Evolutionary conservation across 805 yeast genomes (phyloP), one percentile per base, ranked within the genome.

Genomic region (Starmera pachycereana): DNA sequence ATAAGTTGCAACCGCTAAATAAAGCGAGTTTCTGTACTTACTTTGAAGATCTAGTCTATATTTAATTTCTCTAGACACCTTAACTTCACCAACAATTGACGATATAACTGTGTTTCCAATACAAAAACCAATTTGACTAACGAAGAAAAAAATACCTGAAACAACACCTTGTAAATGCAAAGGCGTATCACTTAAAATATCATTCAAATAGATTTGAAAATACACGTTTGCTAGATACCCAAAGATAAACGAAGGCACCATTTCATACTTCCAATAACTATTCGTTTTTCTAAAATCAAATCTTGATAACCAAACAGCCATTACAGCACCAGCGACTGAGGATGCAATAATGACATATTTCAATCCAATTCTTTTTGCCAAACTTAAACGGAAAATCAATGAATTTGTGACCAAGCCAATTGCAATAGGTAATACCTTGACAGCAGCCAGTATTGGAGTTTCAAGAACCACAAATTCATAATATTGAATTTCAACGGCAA

Each of bases 81-180:
- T 37, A 16, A 53, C 25, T 13, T 51, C 49, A 19, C 64, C 65
- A 8, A 60, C 22, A 2, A 62, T 40, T 6, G 61, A 47, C 2
- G 59, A 38, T 2, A 50, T 29, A 9, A 59, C 38, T 6, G 66
- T 57, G 31, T 51, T 46, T 1, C 59, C 57, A n/a, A 62, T 29
- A 36, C 61, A 48, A 19, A 51, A 40, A 1, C 63, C 64, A 25
- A 64, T 40, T 46, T 66, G 71, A 1, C 58, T 60, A 12, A 51
- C 42, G 1, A 70, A 62, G 42, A 57, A 62, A 30, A 56, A 50
- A 7, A 65, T 44, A 1, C 67, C 72, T 7, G 62, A 42, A 3
- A 66, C 65, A 27, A 62, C 58, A 13, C 69, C 71, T 38, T 66
- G 70, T 12, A 62, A 43, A 38, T 62, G 60, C 5, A 48, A 35